Percentiles rank a stretch among this genome's conserved stretches.
phyloP scores from a whole-genome alignment of 2,329 filamentous ascomycete genomes.

The Colletotrichum endophyticum region DNA sequence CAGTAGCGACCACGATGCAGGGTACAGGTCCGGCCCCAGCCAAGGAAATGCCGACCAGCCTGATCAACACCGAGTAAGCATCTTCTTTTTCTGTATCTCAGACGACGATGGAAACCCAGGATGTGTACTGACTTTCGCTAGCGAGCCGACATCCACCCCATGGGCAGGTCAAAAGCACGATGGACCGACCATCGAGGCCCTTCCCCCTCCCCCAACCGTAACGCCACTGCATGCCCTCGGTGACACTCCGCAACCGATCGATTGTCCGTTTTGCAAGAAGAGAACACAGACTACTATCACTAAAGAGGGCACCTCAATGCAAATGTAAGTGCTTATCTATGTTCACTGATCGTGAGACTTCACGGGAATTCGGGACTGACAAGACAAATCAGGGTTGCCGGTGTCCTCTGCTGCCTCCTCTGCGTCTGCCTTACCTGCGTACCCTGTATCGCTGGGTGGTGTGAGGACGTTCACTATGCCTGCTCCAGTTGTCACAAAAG shows the following conservation, averaged over 20 bases:
- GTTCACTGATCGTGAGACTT: neutral
- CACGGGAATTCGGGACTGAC: neutral
- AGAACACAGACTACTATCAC: conserved; percentile 26
- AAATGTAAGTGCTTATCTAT: neutral
- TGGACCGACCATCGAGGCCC: neutral
- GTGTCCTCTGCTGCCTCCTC: conserved; percentile 33
- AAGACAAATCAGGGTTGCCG: conserved; percentile 26
- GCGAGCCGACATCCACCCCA: neutral
- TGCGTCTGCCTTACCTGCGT: conserved; percentile 36
- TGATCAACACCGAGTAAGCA: neutral
- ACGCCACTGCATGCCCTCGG: conserved; percentile 28
- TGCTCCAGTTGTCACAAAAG: conserved; percentile 33
- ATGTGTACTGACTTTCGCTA: neutral
- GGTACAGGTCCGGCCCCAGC: neutral
- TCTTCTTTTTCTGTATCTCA: neutral
- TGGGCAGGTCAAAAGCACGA: neutral
- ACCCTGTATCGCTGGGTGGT: conserved; percentile 35
- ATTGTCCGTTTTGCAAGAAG: conserved; percentile 33
- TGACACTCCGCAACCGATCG: conserved; percentile 29
- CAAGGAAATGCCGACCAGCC: neutral
- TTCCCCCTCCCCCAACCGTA: neutral
- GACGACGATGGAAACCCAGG: neutral
- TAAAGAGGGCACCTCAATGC: conserved; percentile 24
- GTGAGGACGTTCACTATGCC: conserved; percentile 32
- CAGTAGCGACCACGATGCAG: neutral